Evolutionary conservation across 257 asterid species (phyloP).

Genomic region (Perilla frutescens): DNA sequence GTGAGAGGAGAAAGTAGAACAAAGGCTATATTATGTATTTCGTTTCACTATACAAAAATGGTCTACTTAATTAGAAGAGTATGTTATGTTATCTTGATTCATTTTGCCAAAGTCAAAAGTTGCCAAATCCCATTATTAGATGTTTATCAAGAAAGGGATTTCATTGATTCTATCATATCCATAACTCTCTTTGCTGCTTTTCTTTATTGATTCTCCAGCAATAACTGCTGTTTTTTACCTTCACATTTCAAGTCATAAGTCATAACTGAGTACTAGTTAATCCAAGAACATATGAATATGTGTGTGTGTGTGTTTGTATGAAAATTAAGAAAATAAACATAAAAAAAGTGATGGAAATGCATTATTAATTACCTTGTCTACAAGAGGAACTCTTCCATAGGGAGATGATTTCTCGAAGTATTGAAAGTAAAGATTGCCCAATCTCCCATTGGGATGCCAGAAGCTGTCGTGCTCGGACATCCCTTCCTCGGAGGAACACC

Average conservation of each 20-base stretch:
- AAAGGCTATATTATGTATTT: slow-evolving; percentile 1
- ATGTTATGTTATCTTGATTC: slow-evolving; percentile 25
- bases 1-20: slow-evolving; percentile 5
- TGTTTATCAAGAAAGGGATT: slow-evolving; percentile 23
- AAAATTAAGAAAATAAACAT: neutral
- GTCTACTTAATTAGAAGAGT: neutral
- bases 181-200: slow-evolving; percentile 1
- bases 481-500: slow-evolving; percentile 69
- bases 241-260: too few relatives aligned
- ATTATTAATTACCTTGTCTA: slow-evolving; percentile 58
- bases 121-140: slow-evolving; percentile 24
- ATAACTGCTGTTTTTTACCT: neutral
- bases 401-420: slow-evolving; percentile 74
- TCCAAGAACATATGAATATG: too few relatives aligned
- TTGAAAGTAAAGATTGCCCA: slow-evolving; percentile 65
- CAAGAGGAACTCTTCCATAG: slow-evolving; percentile 71
- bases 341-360: neutral
- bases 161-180: slow-evolving; percentile 32
- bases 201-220: slow-evolving; percentile 19
- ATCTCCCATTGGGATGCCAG: slow-evolving; percentile 54
- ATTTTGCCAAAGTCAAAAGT: slow-evolving; percentile 35
- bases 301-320: too few relatives aligned
- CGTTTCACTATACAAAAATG: neutral
- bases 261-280: neutral
- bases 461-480: slow-evolving; percentile 50